Evolutionary conservation across 305 asterid species (phyloP), one percentile per base, ranked within the genome.

Genomic region (Solanum hybrid): DNA sequence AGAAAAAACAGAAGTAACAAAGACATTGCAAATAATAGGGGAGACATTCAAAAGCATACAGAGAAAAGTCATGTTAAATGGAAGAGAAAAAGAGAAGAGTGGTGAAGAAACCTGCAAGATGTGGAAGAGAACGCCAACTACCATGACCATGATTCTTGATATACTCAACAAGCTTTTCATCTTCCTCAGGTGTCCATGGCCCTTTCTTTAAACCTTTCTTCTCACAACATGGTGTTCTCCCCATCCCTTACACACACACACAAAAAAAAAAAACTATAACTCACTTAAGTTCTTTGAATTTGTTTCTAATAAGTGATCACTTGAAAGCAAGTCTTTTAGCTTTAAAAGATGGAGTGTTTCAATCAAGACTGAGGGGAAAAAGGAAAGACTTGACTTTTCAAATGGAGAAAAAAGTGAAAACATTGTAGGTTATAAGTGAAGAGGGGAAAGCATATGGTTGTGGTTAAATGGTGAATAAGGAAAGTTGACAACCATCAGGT

Each of bases 61-160:
- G 70, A 57, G 24, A 57, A 17, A 57, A 45, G 39, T 41, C 31
- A 14, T 24, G 9, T 39, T 38, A 12, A 37, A 73, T 73, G 10
- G 10, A 15, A 36, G 2, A 80, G 51, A 57, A 51, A 39, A 22
- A 39, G 38, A 75, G 24, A 51, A 22, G 65, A 84, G 88, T 20
- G 33, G 90, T 29, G 80, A 38, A 61, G 36, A 85, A 89, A 94
- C 98, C 98, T 86, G 98, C 95, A 80, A 90, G 94, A 79, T 93
- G 91, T 76, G 98, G 98, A 90, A 96, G 97, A 84, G 93, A 91
- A n/a, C 95, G 89, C 98, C 98, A 96, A 88, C 89, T 93, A n/a
- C 93, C 93, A 91, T 89, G 95, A n/a, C 98, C 98, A 93, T 94
- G 92, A 26, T 91, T 68, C 34, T 91, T 89, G 90, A 95, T 95